Evolutionary conservation across 2,329 filamentous ascomycete species (phyloP), one percentile per base, ranked within the genome.

Genomic region (Pseudocercospora musae): DNA sequence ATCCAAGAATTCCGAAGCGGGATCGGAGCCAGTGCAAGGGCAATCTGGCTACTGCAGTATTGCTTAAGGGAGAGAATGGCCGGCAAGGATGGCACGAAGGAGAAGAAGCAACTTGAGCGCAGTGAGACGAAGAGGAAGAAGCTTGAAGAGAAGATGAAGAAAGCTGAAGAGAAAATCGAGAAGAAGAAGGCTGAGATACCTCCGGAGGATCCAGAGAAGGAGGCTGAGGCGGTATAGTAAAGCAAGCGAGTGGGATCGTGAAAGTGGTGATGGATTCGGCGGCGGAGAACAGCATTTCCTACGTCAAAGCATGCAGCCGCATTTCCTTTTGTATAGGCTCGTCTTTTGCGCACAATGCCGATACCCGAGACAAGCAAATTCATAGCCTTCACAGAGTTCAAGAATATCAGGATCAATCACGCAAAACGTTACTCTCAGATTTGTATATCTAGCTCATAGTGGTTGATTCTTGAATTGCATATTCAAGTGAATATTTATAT

Each of bases 51-150:
- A 18, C 56, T 31, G 27, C 65, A 58, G 15, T 54, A 57, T 10
- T 55, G 60, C 18, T 27, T 62, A 4, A 37, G 37, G 15, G 55
- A 58, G 3, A 62, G 44, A 29, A 23, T 60, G 50, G 18, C 59
- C 48, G 40, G 52, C 20, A 60, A 60, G 20, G 50, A 59, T 25
- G 59, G 27, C 23, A 55, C 54, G 50, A 61, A 59, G 46, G 57
- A 59, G 46, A 50, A 54, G 37, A 54, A 57, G 61, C 59, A 63
- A 42, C 33, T 58, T 23, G 49, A 57, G 44, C 54, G 48, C n/a
- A 40, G 33, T 23, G 57, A 48, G 37, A 58, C 53, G 21, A 62
- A 62, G 52, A 58, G 57, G 60, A 59, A 59, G 44, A 62, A 59
- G 57, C 33, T 58, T 1, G 44, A 62, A 25, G 60, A 59, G 52